Base-by-base conservation (phyloP, 2,329 filamentous ascomycete genomes). In the Rhynchosporium agropyri region DNA sequence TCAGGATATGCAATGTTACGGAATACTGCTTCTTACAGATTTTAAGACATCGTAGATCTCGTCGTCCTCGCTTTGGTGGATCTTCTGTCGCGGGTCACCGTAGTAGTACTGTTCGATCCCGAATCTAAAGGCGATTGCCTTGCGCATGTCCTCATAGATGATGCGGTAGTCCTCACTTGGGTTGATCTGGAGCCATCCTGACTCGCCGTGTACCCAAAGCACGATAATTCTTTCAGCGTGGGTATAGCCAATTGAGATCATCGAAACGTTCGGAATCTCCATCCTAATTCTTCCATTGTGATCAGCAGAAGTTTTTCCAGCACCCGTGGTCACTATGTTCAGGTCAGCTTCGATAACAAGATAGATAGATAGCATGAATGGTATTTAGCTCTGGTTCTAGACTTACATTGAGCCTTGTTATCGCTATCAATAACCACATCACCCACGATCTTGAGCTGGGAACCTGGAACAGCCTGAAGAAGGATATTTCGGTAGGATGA, bases 81-180 rank as follows among this genome's bases (percentile, higher is more conserved):
- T 38, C 33, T 38, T 13, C 5, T 15, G 5, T 20, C 15, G 15
- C 36, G 26, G 12, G n/a, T 8, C 9, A 31, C 10, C 51, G 20
- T 40, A 20, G 36, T 42, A 54, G 33, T 20, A 54, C 3, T 40
- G n/a, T 13, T 54, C 51, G 6, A 42, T 42, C 33, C 40, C 15
- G 51, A 42, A 54, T 15, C 28, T 29, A 9, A 40, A n/a, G 20
- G 31, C 58, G 20, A 53, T 33, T 6, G 49, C 58, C 38, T 43
- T 42, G 12, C 28, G 13, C n/a, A 53, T 43, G n/a, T 49, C 20
- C 12, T 42, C 36, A 33, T 29, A 60, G 15, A 45, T 42, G 7
- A n/a, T 1, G 7, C 46, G 46, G 38, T 60, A 60, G 15, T 45
- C 58, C 4, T 10, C 28, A 20, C 29, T 6, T 12, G 58, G 58